A percentile compares a stretch with the other conserved stretches of the same genome.
These are phyloP conservation scores for Penicillium waksmanii DNA, from an alignment of 495 filamentous ascomycete species.

Conservation along the genomic window DNA sequence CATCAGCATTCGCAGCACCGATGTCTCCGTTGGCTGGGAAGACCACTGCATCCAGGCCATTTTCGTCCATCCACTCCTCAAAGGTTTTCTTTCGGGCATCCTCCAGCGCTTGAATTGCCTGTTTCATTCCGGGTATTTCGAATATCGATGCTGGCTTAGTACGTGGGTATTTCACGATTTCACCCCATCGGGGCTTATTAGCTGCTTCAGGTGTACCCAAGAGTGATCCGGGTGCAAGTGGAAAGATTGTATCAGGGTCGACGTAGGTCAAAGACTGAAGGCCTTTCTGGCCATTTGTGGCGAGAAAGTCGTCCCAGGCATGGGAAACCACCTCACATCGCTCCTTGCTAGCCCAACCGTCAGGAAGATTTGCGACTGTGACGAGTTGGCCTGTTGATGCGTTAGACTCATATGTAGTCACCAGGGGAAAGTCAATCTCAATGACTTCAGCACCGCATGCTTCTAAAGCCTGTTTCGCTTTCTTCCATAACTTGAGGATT, in stretches of 20 bases:
- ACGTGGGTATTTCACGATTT: slow-evolving; percentile 39
- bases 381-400: slow-evolving; percentile 34
- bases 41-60: slow-evolving; percentile 38
- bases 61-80: slow-evolving; percentile 39
- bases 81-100: slow-evolving; percentile 35
- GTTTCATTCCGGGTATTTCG: slow-evolving; percentile 30
- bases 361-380: slow-evolving; percentile 36
- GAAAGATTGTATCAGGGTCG: slow-evolving; percentile 38
- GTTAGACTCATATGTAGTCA: slow-evolving; percentile 36
- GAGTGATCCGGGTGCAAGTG: slow-evolving; percentile 36
- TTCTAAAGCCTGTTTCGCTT: slow-evolving; percentile 28
- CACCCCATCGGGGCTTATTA: slow-evolving; percentile 35
- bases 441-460: slow-evolving; percentile 37
- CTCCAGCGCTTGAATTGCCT: slow-evolving; percentile 35
- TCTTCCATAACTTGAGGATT: slow-evolving; percentile 37
- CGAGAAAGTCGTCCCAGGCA: slow-evolving; percentile 41
- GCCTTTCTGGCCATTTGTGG: slow-evolving; percentile 30
- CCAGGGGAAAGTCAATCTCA: slow-evolving; percentile 39
- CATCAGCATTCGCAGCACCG: slow-evolving; percentile 35
- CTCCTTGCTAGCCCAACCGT: slow-evolving; percentile 37
- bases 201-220: slow-evolving; percentile 34
- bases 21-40: slow-evolving; percentile 41
- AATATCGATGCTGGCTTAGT: slow-evolving; percentile 30
- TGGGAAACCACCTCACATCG: slow-evolving; percentile 39
- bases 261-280: slow-evolving; percentile 31